Evolutionary conservation across 345 rosid genomes (phyloP).

Genomic region (Pugionium cornutum): DNA sequence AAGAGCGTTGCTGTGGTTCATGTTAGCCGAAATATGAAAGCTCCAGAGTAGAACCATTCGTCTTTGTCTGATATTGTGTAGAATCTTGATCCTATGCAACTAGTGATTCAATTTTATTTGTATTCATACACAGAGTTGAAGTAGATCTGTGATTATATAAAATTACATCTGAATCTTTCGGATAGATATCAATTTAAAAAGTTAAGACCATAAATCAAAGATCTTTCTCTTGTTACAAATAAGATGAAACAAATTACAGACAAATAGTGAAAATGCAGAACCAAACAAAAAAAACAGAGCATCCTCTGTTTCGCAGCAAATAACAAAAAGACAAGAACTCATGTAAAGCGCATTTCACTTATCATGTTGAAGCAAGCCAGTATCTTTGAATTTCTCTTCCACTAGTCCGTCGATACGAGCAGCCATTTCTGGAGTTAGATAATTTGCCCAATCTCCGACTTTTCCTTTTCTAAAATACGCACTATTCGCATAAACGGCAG

Average conservation of each 20-base stretch:
- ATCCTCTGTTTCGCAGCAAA: constrained; percentile 28
- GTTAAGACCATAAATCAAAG: constrained; percentile 14
- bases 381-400: constrained; percentile 39
- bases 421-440: constrained; percentile 45
- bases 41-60: no score
- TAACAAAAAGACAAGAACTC: not conserved
- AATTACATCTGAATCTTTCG: no score
- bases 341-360: constrained; percentile 11
- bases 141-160: no score
- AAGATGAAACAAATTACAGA: constrained; percentile 17
- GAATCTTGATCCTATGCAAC: no score
- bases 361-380: constrained; percentile 41
- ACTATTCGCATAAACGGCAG: constrained; percentile 32
- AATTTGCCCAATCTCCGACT: constrained; percentile 50
- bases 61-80: no score
- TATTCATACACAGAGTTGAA: no score
- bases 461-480: constrained; percentile 44
- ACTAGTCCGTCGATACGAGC: constrained; percentile 38
- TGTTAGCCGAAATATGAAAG: no score
- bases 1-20: no score
- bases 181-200: no score
- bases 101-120: no score
- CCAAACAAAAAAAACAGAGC: constrained; percentile 34
- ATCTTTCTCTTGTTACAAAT: constrained; percentile 20
- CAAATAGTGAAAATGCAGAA: constrained; percentile 1